Conservation (phyloP, 139 green algal genomes). For the Klebsormidium nitens region DNA sequence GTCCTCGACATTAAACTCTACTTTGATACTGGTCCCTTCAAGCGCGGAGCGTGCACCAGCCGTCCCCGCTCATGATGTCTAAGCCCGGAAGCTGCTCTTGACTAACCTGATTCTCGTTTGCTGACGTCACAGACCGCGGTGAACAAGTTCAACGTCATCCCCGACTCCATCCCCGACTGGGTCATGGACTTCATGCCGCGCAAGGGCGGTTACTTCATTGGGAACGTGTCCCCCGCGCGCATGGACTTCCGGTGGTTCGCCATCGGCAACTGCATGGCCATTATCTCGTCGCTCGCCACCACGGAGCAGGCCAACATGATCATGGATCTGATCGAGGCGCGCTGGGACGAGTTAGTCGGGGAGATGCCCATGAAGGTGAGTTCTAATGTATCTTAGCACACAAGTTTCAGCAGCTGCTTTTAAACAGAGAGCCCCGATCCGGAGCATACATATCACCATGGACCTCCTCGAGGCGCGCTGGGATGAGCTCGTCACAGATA, state of each 20-base stretch:
- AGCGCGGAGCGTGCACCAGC: too few species aligned
- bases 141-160: conserved; percentile 42
- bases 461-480: not conserved
- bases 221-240: conserved; percentile 33
- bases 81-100: too few species aligned
- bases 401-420: too few species aligned
- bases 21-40: too few species aligned
- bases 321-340: conserved; percentile 38
- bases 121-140: conserved; percentile 36
- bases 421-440: too few species aligned
- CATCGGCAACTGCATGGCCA: conserved; percentile 36
- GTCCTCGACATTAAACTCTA: too few species aligned
- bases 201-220: conserved; percentile 38
- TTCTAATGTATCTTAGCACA: too few species aligned
- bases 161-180: conserved; percentile 42
- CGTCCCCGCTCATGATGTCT: too few species aligned
- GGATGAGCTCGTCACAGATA: too few species aligned
- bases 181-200: conserved; percentile 36
- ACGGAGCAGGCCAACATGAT: conserved; percentile 22
- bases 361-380: conserved; percentile 37
- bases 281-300: conserved; percentile 27
- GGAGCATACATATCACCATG: too few species aligned
- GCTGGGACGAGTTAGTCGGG: conserved; percentile 37
- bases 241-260: conserved; percentile 44
- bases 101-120: too few species aligned